Evolutionary conservation across 2,329 filamentous ascomycete genomes (phyloP), one percentile per base, ranked within the genome.

Genomic region (Mollisiaceae sp.): DNA sequence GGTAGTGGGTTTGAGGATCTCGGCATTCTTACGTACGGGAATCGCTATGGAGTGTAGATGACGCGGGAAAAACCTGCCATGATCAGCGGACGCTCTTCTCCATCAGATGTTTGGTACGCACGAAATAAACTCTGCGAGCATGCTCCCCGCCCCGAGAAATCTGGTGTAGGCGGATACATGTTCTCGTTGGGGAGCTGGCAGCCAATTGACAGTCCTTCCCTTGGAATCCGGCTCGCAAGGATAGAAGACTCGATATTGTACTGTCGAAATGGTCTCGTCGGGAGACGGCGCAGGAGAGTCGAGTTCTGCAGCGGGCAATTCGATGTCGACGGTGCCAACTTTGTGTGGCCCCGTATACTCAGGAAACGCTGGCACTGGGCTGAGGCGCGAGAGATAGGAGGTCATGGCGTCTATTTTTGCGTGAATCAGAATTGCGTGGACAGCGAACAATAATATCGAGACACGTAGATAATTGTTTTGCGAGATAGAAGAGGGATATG

Each of bases 241-340:
- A 75, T 96, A 96, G 79, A 92, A 97, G 65, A 96, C 83, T 68
- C 93, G 87, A 77, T 92, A 95, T 64, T 91, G 89, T 32, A 96
- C 82, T 0, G 93, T 97, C 22, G 87, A 81, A 55, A 94, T 87
- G 63, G 79, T 78, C 5, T 86, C 83, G 8, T 82, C 80, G 6
- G 86, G 85, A 8, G 81, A 77, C 3, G 83, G 79, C 24, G 84
- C 81, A 0, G 88, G 86, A 1, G 85, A 81, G 1, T 82, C 76
- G 6, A 89, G 79, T 57, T 87, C 83, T 35, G 83, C 81, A 11
- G 90, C 82, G 52, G 92, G 91, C 18, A 96, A 86, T 79, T 97
- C 93, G 69, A 94, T 83, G 73, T 96, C 92, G 70, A 92, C 82
- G 2, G 90, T 92, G 69, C 92, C 92, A 65, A 95, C 92, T 72